Evolutionary conservation across 192 early-diverging fungal genomes (phyloP).

Genomic region (Coemansia sp.): DNA sequence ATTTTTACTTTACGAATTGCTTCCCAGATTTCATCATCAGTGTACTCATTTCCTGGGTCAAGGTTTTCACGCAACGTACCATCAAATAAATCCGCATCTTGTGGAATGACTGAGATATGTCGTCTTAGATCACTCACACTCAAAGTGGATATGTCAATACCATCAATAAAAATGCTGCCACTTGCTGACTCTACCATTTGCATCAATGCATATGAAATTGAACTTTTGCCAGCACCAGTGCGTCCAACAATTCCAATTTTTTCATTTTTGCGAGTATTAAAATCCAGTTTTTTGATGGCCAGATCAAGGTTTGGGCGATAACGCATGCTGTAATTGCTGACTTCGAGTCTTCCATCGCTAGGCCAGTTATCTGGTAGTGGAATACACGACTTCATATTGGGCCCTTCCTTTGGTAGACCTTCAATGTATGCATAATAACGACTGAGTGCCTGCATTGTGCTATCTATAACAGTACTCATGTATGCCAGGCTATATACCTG

Average conservation of each 20-base stretch:
- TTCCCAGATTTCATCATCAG: constrained; percentile 67
- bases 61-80: constrained; percentile 63
- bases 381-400: too few relatives aligned
- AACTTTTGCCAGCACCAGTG: constrained; percentile 68
- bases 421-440: too few relatives aligned
- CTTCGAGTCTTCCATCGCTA: too few relatives aligned
- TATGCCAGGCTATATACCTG: too few relatives aligned
- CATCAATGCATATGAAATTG: constrained; percentile 26
- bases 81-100: constrained; percentile 73
- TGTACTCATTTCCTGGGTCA: constrained; percentile 39
- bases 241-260: constrained; percentile 15
- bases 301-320: too few relatives aligned
- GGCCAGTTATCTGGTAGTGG: too few relatives aligned
- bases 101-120: constrained; percentile 77
- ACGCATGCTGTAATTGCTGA: too few relatives aligned
- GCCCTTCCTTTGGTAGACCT: too few relatives aligned
- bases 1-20: constrained; percentile 68
- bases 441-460: too few relatives aligned
- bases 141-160: constrained; percentile 58
- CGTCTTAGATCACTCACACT: constrained; percentile 53
- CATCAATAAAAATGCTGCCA: constrained; percentile 66
- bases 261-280: too few relatives aligned
- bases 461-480: too few relatives aligned
- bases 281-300: too few relatives aligned
- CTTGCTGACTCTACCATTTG: constrained; percentile 50